Evolutionary conservation across 441 rosid genomes (phyloP).

Genomic region (Gossypium davidsonii): DNA sequence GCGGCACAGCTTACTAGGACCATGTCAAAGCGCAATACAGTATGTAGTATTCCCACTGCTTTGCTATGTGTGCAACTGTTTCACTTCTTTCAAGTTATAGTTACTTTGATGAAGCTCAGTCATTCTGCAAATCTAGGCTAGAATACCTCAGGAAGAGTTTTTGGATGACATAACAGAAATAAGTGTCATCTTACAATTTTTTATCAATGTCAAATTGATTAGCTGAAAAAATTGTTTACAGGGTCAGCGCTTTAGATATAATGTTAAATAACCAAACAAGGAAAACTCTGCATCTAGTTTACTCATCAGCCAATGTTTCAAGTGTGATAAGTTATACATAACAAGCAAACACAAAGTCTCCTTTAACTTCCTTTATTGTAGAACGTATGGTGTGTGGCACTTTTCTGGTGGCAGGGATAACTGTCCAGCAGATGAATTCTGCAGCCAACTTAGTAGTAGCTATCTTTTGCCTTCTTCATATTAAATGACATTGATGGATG

Average conservation of each 20-base stretch:
- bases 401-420: background rate
- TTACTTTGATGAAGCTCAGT: background rate
- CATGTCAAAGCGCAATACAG: conserved; percentile 99
- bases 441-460: background rate
- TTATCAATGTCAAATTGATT: background rate
- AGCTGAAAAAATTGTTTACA: background rate
- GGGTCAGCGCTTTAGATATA: background rate
- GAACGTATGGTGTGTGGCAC: background rate
- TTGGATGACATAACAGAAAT: background rate
- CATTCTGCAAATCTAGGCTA: background rate
- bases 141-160: background rate
- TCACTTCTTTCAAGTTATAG: background rate
- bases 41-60: conserved; percentile 19
- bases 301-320: background rate
- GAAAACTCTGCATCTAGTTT: background rate
- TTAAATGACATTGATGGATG: background rate
- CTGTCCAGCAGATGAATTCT: background rate
- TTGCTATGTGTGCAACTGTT: background rate
- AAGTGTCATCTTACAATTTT: background rate
- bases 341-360: background rate
- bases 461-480: background rate
- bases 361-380: background rate
- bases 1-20: conserved; percentile 98
- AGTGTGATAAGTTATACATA: background rate
- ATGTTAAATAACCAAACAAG: background rate